Evolutionary conservation across 31 red algal genomes (phyloP), one percentile per base, ranked within the genome.

Genomic region (Asparagopsis taxiformis): DNA sequence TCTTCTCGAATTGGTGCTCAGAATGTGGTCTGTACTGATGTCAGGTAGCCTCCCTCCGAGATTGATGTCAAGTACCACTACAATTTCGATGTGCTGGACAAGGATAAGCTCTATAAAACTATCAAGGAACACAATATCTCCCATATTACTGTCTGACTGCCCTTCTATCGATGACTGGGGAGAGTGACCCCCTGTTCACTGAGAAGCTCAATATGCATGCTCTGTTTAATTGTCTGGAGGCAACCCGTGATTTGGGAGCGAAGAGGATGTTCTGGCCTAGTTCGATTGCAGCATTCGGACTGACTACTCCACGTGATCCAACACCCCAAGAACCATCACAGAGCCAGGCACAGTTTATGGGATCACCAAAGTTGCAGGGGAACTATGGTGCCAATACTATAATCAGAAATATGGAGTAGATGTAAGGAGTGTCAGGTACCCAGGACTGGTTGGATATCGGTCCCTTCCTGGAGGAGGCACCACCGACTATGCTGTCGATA

Each of bases 401-500:
- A 19, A 31, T 31, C 19, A 23, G 29, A 63, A 34, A 31, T 63
- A 63, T 34, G 59, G 31, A 19, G 20, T 63, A 19, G 59, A 63
- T 34, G 35, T 63, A 21, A 23, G 59, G 21, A 19, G 26, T 32
- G 20, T 63, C 31, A 23, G 59, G n/a, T 63, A 63, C 31, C 59
- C 59, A 33, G 59, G 59, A 23, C 21, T 63, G 26, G 35, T 63
- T 63, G 31, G 59, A 19, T 63, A 63, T 63, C 24, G 35, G 35
- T 19, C 26, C n/a, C 59, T 31, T 28, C 59, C 59, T 21, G 59
- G 59, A 28, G 59, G 59, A 28, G 59, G 59, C 19, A 63, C 59
- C 35, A 63, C 59, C 26, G 59, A 63, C 35, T 63, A 63, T 63
- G 59, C 59, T 20, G 59, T 63, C 20, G 59, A 63, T 24, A 63